These are phyloP conservation scores for Solanum pimpinellifolium DNA, from an alignment of 257 asterid species.

Conservation along the genomic window DNA sequence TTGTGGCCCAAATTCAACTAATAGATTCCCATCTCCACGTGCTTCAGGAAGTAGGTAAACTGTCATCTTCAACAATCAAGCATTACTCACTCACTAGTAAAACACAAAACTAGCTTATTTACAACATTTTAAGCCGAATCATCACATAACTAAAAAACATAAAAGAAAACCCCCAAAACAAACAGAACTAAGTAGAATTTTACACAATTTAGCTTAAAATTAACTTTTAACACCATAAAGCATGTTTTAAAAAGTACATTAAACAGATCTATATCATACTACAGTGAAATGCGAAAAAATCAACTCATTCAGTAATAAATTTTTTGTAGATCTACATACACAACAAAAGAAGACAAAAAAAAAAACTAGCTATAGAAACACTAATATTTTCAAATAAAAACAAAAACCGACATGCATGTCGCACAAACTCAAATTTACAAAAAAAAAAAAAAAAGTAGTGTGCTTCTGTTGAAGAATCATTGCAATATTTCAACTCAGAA, in stretches of 20 bases:
- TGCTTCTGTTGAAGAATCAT: neutral
- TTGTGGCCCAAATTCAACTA: neutral
- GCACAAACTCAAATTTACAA: neutral
- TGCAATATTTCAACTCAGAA: neutral
- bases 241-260: neutral
- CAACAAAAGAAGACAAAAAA: neutral
- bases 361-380: neutral
- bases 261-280: neutral
- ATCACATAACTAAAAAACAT: neutral
- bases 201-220: neutral
- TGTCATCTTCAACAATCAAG: neutral
- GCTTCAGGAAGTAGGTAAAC: neutral
- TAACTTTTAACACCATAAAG: neutral
- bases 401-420: neutral
- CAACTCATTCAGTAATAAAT: neutral
- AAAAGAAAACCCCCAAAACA: neutral
- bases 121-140: neutral
- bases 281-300: neutral
- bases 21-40: neutral
- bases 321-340: neutral
- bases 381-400: too few relatives aligned
- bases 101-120: neutral
- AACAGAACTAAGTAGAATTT: neutral
- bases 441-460: neutral
- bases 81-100: neutral